Base-by-base conservation (phyloP, 1,284 basidiomycete species). In the Cryptococcus amylolentus region DNA sequence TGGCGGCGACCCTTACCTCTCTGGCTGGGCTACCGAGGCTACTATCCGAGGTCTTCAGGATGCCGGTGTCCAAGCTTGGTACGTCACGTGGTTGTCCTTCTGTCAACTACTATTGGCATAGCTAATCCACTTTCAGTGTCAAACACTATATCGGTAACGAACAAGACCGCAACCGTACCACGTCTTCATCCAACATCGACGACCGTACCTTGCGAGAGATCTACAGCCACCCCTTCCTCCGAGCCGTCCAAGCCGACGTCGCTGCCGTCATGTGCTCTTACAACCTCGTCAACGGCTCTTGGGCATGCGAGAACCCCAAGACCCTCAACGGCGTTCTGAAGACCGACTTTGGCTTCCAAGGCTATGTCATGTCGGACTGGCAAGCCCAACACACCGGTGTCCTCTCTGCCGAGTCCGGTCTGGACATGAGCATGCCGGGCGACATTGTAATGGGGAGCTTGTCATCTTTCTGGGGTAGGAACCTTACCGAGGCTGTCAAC, bases 181-280 rank as follows among this genome's bases (percentile, higher is more conserved):
- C 80, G 42, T 82, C 81, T 44, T 87, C 82, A 4, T 85, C 86
- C 0, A 82, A 90, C 63, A 82, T 91, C 9, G 87, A 89, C 66
- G 88, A 90, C 67, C 80, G 87, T 26, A 89, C 89, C 1, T 75
- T 87, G 70, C 65, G 70, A 38, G 69, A 73, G 53, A 67, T 75
- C 52, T 75, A 77, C 59, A 62, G 68, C 8, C 69, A 68, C 53
- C 81, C 85, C 0, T 91, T 89, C 81, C 69, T 89, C 68, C 81
- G 82, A 58, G 84, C 85, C 48, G 83, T 90, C n/a, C 83, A 85
- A 77, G 88, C 88, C 12, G 57, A 59, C 23, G 85, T 88, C 6
- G 82, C 85, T 1, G 83, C 83, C 46, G 80, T 91, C 58, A 92
- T 91, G 89, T 91, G 87, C 77, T 85, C 84, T 49, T 87, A 87